Percentiles rank a stretch among this genome's conserved stretches.
Evolutionary conservation across 2,329 filamentous ascomycete genomes (phyloP).

Genomic region (Aspergillus viridinutans): DNA sequence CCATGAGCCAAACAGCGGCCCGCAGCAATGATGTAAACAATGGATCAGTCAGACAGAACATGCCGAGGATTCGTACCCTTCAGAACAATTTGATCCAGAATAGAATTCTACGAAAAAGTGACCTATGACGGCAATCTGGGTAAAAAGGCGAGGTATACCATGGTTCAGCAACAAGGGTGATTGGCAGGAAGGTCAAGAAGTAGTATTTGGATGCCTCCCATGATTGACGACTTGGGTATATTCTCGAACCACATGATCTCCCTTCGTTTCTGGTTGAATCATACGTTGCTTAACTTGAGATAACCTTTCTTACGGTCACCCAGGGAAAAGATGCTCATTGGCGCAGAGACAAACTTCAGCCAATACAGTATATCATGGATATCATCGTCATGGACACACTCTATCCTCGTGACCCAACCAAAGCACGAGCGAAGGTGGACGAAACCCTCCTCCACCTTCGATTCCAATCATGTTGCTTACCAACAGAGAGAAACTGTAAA

Average conservation of each 20-base stretch:
- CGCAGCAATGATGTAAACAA: background rate
- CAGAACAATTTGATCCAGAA: background rate
- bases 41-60: background rate
- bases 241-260: background rate
- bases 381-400: background rate
- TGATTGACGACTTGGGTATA: background rate
- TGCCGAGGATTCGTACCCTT: background rate
- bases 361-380: background rate
- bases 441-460: background rate
- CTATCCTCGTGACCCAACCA: slow-evolving; percentile 5
- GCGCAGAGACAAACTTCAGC: background rate
- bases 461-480: background rate
- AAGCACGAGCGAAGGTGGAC: slow-evolving; percentile 7
- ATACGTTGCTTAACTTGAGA: background rate
- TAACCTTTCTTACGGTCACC: background rate
- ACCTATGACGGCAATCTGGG: background rate
- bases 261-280: background rate
- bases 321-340: background rate
- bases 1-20: background rate
- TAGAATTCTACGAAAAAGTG: background rate
- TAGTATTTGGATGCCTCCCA: background rate
- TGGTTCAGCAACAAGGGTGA: background rate
- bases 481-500: background rate
- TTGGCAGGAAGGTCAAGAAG: background rate
- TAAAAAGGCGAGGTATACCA: background rate